Evolutionary conservation across 345 rosid species (phyloP).

Genomic region (Gossypium turneri): DNA sequence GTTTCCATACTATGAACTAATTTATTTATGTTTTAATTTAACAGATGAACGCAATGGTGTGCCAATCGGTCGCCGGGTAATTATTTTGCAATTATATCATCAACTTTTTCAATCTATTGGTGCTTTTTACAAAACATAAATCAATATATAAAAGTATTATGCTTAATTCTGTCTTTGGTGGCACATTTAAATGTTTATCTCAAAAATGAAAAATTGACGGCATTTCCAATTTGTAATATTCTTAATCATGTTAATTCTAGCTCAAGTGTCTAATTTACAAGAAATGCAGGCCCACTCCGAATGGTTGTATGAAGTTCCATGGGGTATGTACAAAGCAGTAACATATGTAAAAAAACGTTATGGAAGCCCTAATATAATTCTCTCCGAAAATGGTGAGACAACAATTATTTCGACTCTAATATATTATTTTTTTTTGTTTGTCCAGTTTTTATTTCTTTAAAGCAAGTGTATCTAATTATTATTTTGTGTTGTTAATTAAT

Average conservation of each 20-base stretch:
- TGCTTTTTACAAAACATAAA: too few relatives aligned
- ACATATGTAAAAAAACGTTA: conserved; percentile 25
- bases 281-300: not conserved
- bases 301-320: not conserved
- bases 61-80: not conserved
- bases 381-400: too few relatives aligned
- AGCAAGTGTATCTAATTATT: too few relatives aligned
- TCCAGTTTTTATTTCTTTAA: not conserved
- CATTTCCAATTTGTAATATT: too few relatives aligned
- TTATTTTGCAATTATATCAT: not conserved
- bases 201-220: too few relatives aligned
- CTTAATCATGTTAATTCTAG: too few relatives aligned
- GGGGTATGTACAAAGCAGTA: conserved; percentile 18
- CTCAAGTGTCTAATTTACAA: too few relatives aligned
- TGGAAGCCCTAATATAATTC: conserved; percentile 14
- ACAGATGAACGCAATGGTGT: not conserved
- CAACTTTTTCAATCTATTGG: too few relatives aligned
- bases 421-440: not conserved
- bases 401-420: not conserved
- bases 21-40: not conserved
- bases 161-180: too few relatives aligned
- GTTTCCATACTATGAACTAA: not conserved
- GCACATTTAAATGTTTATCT: too few relatives aligned
- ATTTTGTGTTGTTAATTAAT: not conserved
- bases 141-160: too few relatives aligned